Base-by-base conservation (phyloP, 2,329 filamentous ascomycete genomes). In the Claviceps paspali region DNA sequence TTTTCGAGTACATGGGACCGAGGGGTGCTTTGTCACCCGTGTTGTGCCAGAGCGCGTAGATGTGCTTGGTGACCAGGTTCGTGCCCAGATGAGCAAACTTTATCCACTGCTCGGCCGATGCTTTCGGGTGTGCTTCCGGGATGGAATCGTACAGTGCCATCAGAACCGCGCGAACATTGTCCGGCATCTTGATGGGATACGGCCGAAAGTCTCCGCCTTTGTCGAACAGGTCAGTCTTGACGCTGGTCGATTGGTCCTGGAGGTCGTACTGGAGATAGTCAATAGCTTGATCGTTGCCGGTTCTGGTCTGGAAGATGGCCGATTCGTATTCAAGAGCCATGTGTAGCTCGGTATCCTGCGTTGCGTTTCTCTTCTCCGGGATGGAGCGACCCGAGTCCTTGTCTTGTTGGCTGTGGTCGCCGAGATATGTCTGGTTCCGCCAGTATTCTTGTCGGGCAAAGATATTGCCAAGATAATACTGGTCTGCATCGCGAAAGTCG, bases 371-470 rank as follows among this genome's bases (percentile, higher is more conserved):
- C 18, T 49, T 41, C 5, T 45, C 41, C 0, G 52, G 49, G 2
- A 50, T 29, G 10, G 44, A 36, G 22, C 48, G 49, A 12, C 40
- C 36, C 6, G 49, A 36, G 1, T 41, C 37, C 9, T 40, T 44
- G 23, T 49, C 46, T 26, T 47, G 44, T n/a, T n/a, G n/a, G n/a
- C n/a, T n/a, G n/a, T n/a, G n/a, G n/a, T n/a, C n/a, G n/a, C n/a
- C n/a, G 23, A 42, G 38, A 36, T 52, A 46, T 33, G 47, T 45
- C 41, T 47, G 41, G n/a, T 53, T 49, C 1, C 62, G 56, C 38
- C 55, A 56, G 24, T 61, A 55, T 42, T 64, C 60, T 39, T 65
- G 60, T n/a, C 55, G 52, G 9, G 52, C 63, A 49, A 54, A 65
- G 10, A 65, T 41, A 30, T 63, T 60, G 22, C 59, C 48, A 15